Evolutionary conservation across 371 early-diverging fungal species (phyloP).

Genomic region (Paraphysoderma sedebokerense): DNA sequence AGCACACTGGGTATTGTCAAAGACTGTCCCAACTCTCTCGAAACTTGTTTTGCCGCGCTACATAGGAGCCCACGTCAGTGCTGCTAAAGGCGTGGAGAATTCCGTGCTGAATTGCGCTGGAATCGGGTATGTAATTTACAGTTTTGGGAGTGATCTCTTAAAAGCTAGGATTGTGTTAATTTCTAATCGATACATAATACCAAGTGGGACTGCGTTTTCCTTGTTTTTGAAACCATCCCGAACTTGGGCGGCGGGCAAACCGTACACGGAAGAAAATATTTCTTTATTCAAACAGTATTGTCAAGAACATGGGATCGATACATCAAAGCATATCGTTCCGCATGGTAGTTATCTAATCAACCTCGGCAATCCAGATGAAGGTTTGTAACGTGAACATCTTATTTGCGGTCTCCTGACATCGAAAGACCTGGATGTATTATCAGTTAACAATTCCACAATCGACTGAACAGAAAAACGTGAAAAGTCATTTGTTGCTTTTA

Average conservation of each 20-base stretch:
- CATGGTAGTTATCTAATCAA: conserved; percentile 52
- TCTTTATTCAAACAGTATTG: conserved; percentile 9
- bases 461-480: conserved; percentile 14
- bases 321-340: conserved; percentile 21
- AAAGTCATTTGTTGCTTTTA: conserved; percentile 20
- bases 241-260: conserved; percentile 8
- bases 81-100: not conserved
- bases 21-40: no score
- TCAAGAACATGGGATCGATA: conserved; percentile 4
- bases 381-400: not conserved
- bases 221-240: conserved; percentile 15
- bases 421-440: no score
- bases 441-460: not conserved
- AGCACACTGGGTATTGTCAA: no score
- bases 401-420: not conserved
- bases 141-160: not conserved
- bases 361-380: conserved; percentile 31
- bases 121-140: not conserved
- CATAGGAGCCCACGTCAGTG: not conserved
- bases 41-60: no score
- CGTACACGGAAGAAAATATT: conserved; percentile 2
- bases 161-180: not conserved
- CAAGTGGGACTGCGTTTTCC: conserved; percentile 16
- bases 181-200: not conserved
- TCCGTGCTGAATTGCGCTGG: not conserved